Evolutionary conservation across 1,284 basidiomycete genomes (phyloP).

Genomic region (Cutaneotrichosporon arboriforme): DNA sequence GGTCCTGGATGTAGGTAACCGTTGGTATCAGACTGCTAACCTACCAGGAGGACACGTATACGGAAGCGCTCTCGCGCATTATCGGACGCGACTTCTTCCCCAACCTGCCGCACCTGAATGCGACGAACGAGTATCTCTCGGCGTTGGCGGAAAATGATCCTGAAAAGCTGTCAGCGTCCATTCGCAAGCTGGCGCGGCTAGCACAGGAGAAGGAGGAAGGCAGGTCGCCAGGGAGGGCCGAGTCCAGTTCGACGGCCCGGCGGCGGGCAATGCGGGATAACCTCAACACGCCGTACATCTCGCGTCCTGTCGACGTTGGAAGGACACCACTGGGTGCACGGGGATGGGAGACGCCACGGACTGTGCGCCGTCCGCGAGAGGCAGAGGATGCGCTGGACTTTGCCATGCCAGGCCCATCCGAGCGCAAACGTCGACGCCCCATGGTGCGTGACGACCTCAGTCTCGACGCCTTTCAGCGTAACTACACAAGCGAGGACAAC

Average conservation of each 20-base stretch:
- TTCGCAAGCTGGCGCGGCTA: conserved; percentile 64
- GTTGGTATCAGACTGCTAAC: neutral
- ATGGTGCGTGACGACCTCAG: conserved; percentile 51
- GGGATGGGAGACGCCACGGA: conserved; percentile 41
- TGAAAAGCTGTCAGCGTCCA: conserved; percentile 63
- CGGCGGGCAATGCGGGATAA: conserved; percentile 14
- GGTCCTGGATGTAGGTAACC: conserved; percentile 37
- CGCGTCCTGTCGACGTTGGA: neutral
- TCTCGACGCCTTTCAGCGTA: conserved; percentile 78
- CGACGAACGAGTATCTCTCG: conserved; percentile 76
- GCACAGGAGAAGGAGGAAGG: conserved; percentile 41
- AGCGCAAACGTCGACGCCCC: neutral
- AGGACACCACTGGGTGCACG: conserved; percentile 40
- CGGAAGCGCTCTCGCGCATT: conserved; percentile 81
- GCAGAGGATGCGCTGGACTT: conserved; percentile 4
- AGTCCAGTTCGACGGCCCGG: conserved; percentile 4
- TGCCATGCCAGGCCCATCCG: conserved; percentile 2
- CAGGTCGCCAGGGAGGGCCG: neutral
- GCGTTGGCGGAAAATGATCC: conserved; percentile 69
- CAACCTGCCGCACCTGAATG: conserved; percentile 75
- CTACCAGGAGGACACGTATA: conserved; percentile 80
- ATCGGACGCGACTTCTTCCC: conserved; percentile 98
- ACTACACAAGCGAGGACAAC: conserved; percentile 92
- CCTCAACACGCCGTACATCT: conserved; percentile 38
- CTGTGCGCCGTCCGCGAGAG: conserved; percentile 12